phyloP scores from a whole-genome alignment of 192 early-diverging fungal genomes.

The Linnemannia hyalina region DNA sequence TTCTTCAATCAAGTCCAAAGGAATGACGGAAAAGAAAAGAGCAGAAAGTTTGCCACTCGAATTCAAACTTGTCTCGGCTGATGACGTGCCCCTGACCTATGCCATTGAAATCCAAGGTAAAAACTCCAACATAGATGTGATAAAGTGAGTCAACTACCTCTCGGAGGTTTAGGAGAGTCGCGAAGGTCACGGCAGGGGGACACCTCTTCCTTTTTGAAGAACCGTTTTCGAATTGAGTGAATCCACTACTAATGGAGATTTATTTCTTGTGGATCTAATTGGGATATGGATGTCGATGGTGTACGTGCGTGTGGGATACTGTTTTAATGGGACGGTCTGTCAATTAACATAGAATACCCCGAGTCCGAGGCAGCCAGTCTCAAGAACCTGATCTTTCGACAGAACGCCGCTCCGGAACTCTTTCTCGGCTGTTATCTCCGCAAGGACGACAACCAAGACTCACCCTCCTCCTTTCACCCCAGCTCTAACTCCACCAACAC shows the following conservation, averaged over 20 bases:
- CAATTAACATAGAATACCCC: conserved; percentile 48
- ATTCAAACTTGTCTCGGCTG: conserved; percentile 11
- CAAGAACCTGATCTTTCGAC: conserved; percentile 57
- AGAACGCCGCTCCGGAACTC: conserved; percentile 50
- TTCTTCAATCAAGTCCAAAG: not conserved
- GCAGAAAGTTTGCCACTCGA: not conserved
- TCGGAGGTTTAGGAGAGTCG: not conserved
- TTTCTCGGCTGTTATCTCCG: conserved; percentile 57
- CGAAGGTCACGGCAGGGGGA: not conserved
- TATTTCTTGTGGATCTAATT: not conserved
- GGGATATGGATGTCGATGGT: not conserved
- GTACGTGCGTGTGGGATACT: not conserved
- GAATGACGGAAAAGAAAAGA: not conserved
- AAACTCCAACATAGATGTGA: not conserved
- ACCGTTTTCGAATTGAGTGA: not conserved
- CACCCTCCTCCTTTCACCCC: not conserved
- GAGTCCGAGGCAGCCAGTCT: conserved; percentile 61
- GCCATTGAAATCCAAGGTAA: conserved; percentile 25
- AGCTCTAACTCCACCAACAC: not conserved
- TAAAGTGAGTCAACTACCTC: not conserved
- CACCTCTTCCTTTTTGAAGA: not conserved
- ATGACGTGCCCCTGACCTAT: conserved; percentile 10
- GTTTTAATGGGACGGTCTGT: not conserved
- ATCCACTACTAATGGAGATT: not conserved
- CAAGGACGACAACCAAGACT: not conserved